Evolutionary conservation across 2,329 filamentous ascomycete species (phyloP), one percentile per base, ranked within the genome.

Genomic region (Trichoderma atrobrunneum): DNA sequence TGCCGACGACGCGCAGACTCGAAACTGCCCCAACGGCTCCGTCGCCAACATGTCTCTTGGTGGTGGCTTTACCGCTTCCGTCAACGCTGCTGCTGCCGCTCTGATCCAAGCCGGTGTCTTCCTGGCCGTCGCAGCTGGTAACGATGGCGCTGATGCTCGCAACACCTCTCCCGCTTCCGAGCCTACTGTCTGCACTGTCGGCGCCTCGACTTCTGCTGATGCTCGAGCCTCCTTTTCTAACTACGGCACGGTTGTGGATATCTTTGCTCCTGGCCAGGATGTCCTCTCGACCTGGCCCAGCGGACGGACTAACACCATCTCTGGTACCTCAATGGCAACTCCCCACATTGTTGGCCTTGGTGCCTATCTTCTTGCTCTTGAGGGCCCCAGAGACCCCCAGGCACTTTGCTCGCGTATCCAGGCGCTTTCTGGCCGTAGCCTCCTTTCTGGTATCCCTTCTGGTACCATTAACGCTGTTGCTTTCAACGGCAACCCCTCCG

Each of bases 21-120:
- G 81, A 72, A 79, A 74, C 75, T 85, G 84, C 79, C 78, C 81
- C 74, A 82, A 80, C 59, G 84, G 85, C 30, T 80, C 83, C 51
- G 86, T 89, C 18, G 84, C 86, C 76, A 88, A 86, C 81, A 88
- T 89, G 87, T 88, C 86, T 18, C 84, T 90, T 5, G 87, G 88
- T 11, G 87, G 87, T 18, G 66, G 76, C 71, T 79, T 75, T 72
- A 86, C 85, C 3, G 72, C 80, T 2, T 78, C 86, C 12, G 76
- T 88, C 74, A 89, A 89, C 82, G 78, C 77, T 21, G 87, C 87
- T 10, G 86, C 87, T 10, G 81, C 81, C 32, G 80, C 79, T 69
- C 81, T 87, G 30, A 81, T 86, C 74, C 75, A 75, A 8, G 80
- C 82, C 0, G 87, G 87, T 16, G 80, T 88, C 73, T 87, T 88